Evolutionary conservation across 805 yeast genomes (phyloP), one percentile per base, ranked within the genome.

Genomic region (Metschnikowia hibisci): DNA sequence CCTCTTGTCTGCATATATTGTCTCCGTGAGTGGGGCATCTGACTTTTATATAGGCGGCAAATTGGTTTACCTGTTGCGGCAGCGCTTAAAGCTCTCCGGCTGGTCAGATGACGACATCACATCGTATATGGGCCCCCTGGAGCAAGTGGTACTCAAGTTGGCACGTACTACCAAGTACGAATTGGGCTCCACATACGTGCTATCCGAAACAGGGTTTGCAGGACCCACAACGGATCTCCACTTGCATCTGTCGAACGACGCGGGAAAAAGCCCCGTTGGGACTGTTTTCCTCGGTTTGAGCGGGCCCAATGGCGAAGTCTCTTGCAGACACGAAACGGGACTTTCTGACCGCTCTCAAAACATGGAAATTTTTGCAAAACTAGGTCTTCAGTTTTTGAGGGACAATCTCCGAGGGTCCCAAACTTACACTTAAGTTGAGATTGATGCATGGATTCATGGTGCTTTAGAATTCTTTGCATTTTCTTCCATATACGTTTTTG

Each of bases 141-240:
- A 82, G 53, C 74, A 71, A 34, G 95, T 85, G 13, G 95, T 85
- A 2, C 58, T 80, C 47, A 75, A 86, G 54, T 69, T 87, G 51
- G 96, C 96, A 2, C 71, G 96, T 40, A 86, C 85, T 50, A 70
- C 89, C 43, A 74, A 82, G 56, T 77, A 87, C 47, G 96, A 87
- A 58, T 73, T 87, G 51, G 95, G 95, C 0, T 81, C 89, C 3
- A 84, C 90, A 0, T 87, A 81, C 62, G 88, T 87, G 4, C 69
- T 87, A 14, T 82, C 90, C 1, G 96, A 87, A 61, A 82, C 93
- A 1, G 96, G 96, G 1, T 83, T 84, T 70, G 95, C 96, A 0
- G 95, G 95, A 1, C 93, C 95, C 2, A 67, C 70, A 7, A 64
- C 61, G 33, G 73, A 68, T 47, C 59, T 62, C 58, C 80, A 60